These are phyloP conservation scores for Bauhinia variegata DNA, from an alignment of 306 rosid species.

Conservation along the genomic window DNA sequence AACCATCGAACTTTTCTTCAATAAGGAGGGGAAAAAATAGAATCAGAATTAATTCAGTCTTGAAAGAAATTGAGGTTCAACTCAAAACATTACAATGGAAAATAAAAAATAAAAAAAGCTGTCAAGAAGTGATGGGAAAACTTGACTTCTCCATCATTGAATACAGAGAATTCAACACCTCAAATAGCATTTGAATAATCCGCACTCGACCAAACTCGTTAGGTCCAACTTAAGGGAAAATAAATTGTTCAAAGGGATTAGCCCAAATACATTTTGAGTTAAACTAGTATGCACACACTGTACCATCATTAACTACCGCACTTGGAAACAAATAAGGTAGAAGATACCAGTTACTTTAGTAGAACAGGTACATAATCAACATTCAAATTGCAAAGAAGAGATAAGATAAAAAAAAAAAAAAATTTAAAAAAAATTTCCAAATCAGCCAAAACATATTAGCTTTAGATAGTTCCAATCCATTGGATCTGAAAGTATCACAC, in stretches of 20 bases:
- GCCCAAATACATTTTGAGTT: not conserved
- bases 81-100: no score
- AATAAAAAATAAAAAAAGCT: no score
- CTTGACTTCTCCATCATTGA: no score
- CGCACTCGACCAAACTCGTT: not conserved
- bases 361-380: no score
- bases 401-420: not conserved
- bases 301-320: not conserved
- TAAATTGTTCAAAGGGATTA: not conserved
- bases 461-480: not conserved
- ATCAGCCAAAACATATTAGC: not conserved
- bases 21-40: no score
- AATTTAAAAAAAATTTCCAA: not conserved
- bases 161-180: not conserved
- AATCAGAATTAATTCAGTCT: no score
- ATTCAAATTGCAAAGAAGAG: not conserved
- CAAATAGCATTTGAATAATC: not conserved
- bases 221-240: not conserved
- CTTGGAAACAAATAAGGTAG: not conserved
- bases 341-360: not conserved
- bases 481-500: not conserved
- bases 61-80: no score
- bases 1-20: constrained; percentile 24
- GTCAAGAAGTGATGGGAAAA: no score
- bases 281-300: not conserved